Percentiles rank a stretch among this genome's conserved stretches.
phyloP scores from a whole-genome alignment of 306 rosid genomes.

The Quercus aquifolioides region DNA sequence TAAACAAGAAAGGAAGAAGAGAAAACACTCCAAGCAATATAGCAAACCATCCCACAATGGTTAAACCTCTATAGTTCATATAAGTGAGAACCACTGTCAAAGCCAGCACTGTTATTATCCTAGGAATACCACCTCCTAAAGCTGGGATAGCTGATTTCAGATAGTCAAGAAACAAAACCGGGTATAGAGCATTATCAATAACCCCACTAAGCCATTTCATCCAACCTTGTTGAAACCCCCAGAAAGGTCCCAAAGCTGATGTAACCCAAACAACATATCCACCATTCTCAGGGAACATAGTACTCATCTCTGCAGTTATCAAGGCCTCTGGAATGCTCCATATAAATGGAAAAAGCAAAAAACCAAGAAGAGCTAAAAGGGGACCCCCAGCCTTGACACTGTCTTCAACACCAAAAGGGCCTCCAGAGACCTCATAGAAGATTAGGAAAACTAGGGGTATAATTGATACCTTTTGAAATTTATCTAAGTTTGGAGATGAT shows the following conservation, averaged over 20 bases:
- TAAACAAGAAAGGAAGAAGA: constrained; percentile 54
- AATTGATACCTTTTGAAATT: constrained; percentile 23
- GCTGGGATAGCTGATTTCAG: constrained; percentile 53
- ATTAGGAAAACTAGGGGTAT: constrained; percentile 49
- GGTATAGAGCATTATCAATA: constrained; percentile 65
- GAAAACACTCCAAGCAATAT: constrained; percentile 55
- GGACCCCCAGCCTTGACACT: constrained; percentile 66
- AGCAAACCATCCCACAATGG: constrained; percentile 65
- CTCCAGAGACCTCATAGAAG: constrained; percentile 72
- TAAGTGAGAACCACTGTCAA: constrained; percentile 52
- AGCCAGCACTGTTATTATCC: constrained; percentile 34
- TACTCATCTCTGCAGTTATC: constrained; percentile 65
- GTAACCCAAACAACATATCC: constrained; percentile 76
- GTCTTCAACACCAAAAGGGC: constrained; percentile 66
- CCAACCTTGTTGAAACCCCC: constrained; percentile 77
- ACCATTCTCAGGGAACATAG: constrained; percentile 69
- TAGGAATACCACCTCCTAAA: constrained; percentile 46
- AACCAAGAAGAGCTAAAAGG: constrained; percentile 50
- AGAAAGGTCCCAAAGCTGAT: constrained; percentile 60
- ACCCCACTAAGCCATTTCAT: constrained; percentile 76
- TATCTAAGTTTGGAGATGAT: constrained; percentile 13
- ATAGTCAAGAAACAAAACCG: constrained; percentile 60
- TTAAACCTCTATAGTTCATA: constrained; percentile 62
- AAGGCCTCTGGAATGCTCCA: constrained; percentile 76
- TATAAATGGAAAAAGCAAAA: constrained; percentile 45